Percentiles rank a stretch among this genome's conserved stretches.
Evolutionary conservation across 352 stramenopile genomes (phyloP).

Genomic region (Plasmopara muralis): DNA sequence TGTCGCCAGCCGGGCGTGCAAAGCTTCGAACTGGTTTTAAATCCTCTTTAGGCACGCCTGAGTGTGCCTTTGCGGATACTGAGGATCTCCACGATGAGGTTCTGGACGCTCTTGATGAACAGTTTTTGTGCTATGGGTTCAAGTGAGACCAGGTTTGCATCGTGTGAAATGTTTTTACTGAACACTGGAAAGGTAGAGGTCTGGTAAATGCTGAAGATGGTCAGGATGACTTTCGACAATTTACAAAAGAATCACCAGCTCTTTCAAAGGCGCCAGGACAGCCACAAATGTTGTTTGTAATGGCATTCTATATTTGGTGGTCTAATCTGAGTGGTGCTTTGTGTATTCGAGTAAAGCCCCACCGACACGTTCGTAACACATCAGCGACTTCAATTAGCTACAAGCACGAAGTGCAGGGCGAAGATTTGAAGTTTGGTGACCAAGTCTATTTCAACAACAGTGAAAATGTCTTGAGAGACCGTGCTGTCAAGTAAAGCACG

Average conservation of each 20-base stretch:
- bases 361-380: conserved; percentile 5
- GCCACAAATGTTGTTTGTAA: conserved; percentile 76
- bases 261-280: conserved; percentile 54
- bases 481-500: background rate
- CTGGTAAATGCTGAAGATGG: conserved; percentile 92
- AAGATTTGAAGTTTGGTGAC: background rate
- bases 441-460: background rate
- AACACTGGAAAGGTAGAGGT: conserved; percentile 87
- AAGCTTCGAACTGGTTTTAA: conserved; percentile 86
- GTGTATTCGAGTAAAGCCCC: conserved; percentile 26
- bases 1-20: conserved; percentile 84
- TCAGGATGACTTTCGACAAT: conserved; percentile 87
- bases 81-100: conserved; percentile 90
- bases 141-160: conserved; percentile 92
- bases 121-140: conserved; percentile 97
- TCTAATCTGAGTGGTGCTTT: background rate
- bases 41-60: conserved; percentile 93
- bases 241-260: conserved; percentile 44
- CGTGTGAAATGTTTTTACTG: conserved; percentile 74
- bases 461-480: background rate
- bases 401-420: conserved; percentile 4
- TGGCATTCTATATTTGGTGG: too few relatives aligned
- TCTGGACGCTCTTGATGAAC: conserved; percentile 81
- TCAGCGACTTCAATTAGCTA: background rate
- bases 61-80: conserved; percentile 73